Conservation (phyloP, 2,329 filamentous ascomycete species). For the Chaetomium sp. region DNA sequence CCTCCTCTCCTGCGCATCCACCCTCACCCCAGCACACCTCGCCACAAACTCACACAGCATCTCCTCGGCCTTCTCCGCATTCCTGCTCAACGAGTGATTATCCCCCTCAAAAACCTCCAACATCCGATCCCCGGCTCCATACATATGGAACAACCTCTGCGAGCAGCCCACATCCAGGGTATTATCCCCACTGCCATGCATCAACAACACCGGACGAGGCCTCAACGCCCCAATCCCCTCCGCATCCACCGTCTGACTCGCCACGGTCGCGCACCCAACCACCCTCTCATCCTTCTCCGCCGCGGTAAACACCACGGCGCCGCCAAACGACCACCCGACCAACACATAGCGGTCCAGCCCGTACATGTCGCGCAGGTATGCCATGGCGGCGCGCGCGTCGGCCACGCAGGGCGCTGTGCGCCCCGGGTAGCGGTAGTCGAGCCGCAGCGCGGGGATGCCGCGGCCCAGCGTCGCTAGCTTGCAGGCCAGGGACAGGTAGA, state of each 20-base stretch:
- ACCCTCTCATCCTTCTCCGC: conserved; percentile 37
- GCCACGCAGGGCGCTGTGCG: conserved; percentile 40
- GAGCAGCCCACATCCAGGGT: conserved; percentile 42
- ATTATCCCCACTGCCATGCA: conserved; percentile 45
- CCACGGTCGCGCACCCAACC: conserved; percentile 44
- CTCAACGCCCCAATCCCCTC: conserved; percentile 39
- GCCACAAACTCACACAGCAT: conserved; percentile 45
- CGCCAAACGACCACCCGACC: conserved; percentile 48
- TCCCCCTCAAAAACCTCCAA: conserved; percentile 46
- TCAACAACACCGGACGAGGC: conserved; percentile 42
- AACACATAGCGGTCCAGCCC: conserved; percentile 43
- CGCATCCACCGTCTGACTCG: conserved; percentile 44
- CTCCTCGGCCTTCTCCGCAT: conserved; percentile 43
- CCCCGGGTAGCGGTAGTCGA: conserved; percentile 42
- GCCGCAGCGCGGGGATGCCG: conserved; percentile 43
- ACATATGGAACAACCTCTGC: conserved; percentile 42
- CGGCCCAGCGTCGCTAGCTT: conserved; percentile 44
- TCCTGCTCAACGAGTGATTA: conserved; percentile 46
- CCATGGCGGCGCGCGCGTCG: conserved; percentile 44
- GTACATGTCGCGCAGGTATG: conserved; percentile 40
- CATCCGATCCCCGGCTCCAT: conserved; percentile 39
- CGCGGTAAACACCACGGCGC: conserved; percentile 45
- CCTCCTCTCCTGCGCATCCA: conserved; percentile 31
- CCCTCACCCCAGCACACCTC: conserved; percentile 38
- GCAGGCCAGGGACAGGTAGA: conserved; percentile 45